phyloP scores from a whole-genome alignment of 495 filamentous ascomycete species.

The Talaromyces stipitatus region DNA sequence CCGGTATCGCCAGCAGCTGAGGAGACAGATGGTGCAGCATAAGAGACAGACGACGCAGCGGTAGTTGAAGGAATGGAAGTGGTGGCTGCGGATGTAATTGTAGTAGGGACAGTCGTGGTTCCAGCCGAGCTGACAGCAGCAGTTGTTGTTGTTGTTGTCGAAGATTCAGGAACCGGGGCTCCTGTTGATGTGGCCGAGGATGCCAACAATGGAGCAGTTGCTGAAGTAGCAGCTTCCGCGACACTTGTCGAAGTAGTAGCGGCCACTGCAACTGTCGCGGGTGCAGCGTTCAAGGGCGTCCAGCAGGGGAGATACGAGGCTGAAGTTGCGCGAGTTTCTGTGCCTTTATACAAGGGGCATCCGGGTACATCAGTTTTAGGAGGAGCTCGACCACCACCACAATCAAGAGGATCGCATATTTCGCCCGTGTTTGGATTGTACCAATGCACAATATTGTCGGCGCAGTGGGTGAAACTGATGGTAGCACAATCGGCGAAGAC shows the following conservation, averaged over 20 bases:
- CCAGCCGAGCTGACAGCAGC: constrained; percentile 11
- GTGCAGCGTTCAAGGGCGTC: neutral
- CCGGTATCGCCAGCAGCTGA: neutral
- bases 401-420: constrained; percentile 54
- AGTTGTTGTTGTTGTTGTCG: constrained; percentile 5
- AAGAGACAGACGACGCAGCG: constrained; percentile 7
- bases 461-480: constrained; percentile 14
- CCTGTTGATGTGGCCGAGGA: neutral
- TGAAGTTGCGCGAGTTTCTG: constrained; percentile 35
- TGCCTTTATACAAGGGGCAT: constrained; percentile 50
- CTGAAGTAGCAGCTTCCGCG: neutral
- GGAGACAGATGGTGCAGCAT: constrained; percentile 7
- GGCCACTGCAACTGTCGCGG: constrained; percentile 5
- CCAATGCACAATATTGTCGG: constrained; percentile 39
- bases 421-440: constrained; percentile 51
- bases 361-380: constrained; percentile 53
- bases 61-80: constrained; percentile 9
- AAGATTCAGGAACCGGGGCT: constrained; percentile 13
- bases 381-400: constrained; percentile 56
- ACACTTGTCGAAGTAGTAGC: constrained; percentile 2
- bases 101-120: neutral
- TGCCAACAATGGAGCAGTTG: constrained; percentile 12
- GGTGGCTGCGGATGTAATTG: neutral
- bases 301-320: constrained; percentile 40
- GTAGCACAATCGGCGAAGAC: constrained; percentile 10